phyloP scores from a whole-genome alignment of 2,329 filamentous ascomycete species.

The Aspergillus phoenicis region DNA sequence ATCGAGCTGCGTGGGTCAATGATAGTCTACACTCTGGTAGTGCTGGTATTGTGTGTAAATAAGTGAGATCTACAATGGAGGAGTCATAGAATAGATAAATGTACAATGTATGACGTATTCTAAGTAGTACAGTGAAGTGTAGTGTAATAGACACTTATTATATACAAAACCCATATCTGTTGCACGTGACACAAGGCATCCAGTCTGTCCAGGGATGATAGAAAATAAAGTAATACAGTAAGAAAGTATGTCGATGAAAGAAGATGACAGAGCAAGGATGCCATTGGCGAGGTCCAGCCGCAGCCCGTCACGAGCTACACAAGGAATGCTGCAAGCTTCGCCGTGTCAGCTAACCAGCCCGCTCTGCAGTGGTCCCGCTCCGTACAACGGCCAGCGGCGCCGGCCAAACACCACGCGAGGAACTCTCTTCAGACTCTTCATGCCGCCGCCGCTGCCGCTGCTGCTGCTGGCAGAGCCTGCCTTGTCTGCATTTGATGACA shows the following conservation, averaged over 20 bases:
- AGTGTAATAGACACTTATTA: not conserved
- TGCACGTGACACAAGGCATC: too few species aligned
- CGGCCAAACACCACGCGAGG: constrained; percentile 7
- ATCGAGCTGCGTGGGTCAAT: too few species aligned
- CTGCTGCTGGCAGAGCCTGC: not conserved
- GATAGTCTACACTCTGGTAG: too few species aligned
- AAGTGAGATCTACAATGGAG: too few species aligned
- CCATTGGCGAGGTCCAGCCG: too few species aligned
- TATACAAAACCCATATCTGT: not conserved
- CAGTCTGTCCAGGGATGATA: too few species aligned
- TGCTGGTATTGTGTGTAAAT: too few species aligned
- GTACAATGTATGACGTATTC: not conserved
- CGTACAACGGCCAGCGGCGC: constrained; percentile 1
- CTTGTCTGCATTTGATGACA: not conserved
- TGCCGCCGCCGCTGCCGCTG: not conserved
- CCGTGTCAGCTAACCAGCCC: constrained; percentile 6
- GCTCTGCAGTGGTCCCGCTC: not conserved
- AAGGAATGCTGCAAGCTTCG: not conserved
- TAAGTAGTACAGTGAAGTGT: not conserved
- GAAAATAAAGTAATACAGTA: too few species aligned
- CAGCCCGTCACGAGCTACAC: not conserved
- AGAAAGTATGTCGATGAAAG: too few species aligned
- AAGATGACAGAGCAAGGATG: too few species aligned
- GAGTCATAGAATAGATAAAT: too few species aligned
- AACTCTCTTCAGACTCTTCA: not conserved